A percentile compares a stretch with the other conserved stretches of the same genome.
phyloP scores from a whole-genome alignment of 1,139 yeast genomes.

The Zygosaccharomyces sapae region DNA sequence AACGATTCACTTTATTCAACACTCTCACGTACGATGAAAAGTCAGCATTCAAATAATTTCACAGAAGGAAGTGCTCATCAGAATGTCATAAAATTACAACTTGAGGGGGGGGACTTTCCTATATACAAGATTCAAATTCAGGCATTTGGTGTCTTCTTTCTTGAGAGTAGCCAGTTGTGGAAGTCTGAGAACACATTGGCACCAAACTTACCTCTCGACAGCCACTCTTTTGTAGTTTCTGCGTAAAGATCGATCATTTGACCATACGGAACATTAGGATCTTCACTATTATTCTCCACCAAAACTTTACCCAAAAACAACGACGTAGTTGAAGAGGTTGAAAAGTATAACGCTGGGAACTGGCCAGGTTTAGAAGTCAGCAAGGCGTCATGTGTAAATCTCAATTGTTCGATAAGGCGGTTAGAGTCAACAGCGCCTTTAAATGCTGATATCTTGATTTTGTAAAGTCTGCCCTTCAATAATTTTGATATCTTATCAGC shows the following conservation, averaged over 20 bases:
- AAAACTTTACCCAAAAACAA: conserved; percentile 60
- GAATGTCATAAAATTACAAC: conserved; percentile 1
- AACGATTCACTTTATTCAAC: neutral
- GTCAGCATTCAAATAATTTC: neutral
- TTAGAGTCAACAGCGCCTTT: conserved; percentile 20
- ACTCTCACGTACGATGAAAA: neutral
- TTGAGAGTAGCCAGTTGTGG: conserved; percentile 69
- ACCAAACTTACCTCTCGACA: conserved; percentile 48
- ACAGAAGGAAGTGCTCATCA: neutral
- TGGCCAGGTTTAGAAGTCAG: conserved; percentile 35
- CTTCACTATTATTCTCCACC: conserved; percentile 25
- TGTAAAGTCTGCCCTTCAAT: conserved; percentile 61
- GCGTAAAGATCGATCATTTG: conserved; percentile 55
- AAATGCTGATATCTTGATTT: conserved; percentile 38
- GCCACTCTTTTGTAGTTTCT: conserved; percentile 58
- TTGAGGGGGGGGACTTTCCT: neutral
- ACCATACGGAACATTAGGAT: conserved; percentile 33
- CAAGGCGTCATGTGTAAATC: conserved; percentile 32
- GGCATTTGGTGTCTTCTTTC: conserved; percentile 19
- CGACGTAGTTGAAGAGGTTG: conserved; percentile 37
- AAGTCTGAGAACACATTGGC: conserved; percentile 71
- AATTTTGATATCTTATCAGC: conserved; percentile 75
- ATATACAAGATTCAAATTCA: conserved; percentile 2
- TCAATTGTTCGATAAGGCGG: conserved; percentile 16
- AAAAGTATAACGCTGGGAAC: conserved; percentile 23